Base-by-base conservation (phyloP, 2,329 filamentous ascomycete genomes). In the Phialophora macrospora region DNA sequence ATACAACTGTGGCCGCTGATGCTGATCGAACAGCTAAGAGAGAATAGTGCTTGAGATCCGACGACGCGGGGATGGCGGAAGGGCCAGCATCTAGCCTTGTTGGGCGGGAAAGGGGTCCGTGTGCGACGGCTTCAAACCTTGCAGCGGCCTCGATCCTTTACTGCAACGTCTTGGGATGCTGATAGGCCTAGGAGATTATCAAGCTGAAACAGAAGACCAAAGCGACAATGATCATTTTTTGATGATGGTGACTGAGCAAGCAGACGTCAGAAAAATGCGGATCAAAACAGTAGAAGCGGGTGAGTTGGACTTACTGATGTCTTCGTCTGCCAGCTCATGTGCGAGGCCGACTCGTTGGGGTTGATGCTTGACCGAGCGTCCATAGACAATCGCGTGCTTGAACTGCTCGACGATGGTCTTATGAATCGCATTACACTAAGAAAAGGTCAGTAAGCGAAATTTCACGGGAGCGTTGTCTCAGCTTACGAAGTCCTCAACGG, bases 331-430 rank as follows among this genome's bases (percentile, higher is more conserved):
- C 75, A 99, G 84, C 82, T 97, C 92, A 78, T 99, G 95, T 60
- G 86, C 83, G 71, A 99, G 85, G 57, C 95, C 95, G 69, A 98
- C 95, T 75, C 93, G 88, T 81, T 99, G 95, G 71, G 95, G 95
- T 81, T 98, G 95, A 82, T 99, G 95, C 85, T 98, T 98, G 72
- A 98, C 94, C 63, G 93, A 97, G 78, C 94, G 95, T 72, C 95
- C 95, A 79, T 98, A 99, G 49, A 99, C 95, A 76, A 99, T 90
- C 62, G 95, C 95, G 68, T 89, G 87, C 80, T 94, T 96, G 85
- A 99, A 99, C 73, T 97, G 90, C 73, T 99, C 95, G 63, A 95
- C 85, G 76, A 99, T 98, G 63, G 88, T 96, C 77, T 95, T 92
- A 81, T 99, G 95, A 77, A 99, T 99, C 72, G 92, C 87, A 81